A percentile compares a stretch with the other conserved stretches of the same genome.
phyloP scores from a whole-genome alignment of 768 basidiomycete genomes.

The Tephrocybe sp. region DNA sequence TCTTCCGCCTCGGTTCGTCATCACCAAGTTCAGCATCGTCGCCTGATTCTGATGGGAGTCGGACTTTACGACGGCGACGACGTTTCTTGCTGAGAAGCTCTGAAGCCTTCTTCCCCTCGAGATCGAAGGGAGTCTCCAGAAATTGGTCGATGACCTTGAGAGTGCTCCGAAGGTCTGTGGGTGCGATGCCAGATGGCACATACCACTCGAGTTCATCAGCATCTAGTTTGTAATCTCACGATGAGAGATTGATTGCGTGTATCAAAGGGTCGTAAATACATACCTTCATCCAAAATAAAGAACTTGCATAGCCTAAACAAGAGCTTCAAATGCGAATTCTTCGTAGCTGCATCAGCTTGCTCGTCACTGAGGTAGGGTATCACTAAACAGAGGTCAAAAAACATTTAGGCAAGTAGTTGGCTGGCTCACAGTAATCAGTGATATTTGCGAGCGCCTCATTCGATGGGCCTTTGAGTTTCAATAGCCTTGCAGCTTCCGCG shows the following conservation, averaged over 20 bases:
- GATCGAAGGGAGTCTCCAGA: conserved; percentile 76
- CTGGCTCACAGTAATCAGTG: conserved; percentile 70
- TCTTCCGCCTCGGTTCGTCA: conserved; percentile 42
- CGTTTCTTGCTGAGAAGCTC: conserved; percentile 69
- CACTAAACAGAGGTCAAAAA: conserved; percentile 36
- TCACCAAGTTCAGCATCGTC: conserved; percentile 35
- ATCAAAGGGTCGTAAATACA: no score
- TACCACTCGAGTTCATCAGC: conserved; percentile 79
- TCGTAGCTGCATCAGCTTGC: conserved; percentile 72
- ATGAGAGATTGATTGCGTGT: not conserved
- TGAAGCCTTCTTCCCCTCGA: conserved; percentile 72
- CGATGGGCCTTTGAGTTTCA: conserved; percentile 49
- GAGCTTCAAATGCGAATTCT: conserved; percentile 77
- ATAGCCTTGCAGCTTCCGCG: conserved; percentile 10
- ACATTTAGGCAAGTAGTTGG: not conserved
- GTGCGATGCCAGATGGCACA: conserved; percentile 37
- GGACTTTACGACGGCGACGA: conserved; percentile 45
- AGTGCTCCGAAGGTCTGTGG: conserved; percentile 64
- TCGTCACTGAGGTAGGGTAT: conserved; percentile 76
- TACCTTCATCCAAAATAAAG: conserved; percentile 63
- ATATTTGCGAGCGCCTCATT: conserved; percentile 67
- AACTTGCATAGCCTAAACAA: conserved; percentile 81
- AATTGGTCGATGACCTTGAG: conserved; percentile 81
- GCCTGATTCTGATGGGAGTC: conserved; percentile 45
- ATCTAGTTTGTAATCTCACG: conserved; percentile 32